Evolutionary conservation across 176 grass and related monocot genomes (phyloP), one percentile per base, ranked within the genome.

Genomic region (Urochloa ruziziensis): DNA sequence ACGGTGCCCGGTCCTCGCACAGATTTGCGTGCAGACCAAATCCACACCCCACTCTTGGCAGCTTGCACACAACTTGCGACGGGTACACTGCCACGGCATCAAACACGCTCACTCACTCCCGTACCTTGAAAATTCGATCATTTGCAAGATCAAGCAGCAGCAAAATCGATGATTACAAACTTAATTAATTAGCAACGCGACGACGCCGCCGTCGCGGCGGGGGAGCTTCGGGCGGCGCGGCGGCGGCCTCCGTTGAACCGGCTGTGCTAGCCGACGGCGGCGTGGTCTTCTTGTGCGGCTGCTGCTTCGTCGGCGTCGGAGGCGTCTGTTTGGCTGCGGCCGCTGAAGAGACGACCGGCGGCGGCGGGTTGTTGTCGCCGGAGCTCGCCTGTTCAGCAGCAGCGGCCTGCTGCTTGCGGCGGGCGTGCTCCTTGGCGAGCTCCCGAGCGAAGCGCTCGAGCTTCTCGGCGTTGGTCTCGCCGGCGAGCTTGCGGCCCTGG

Each of bases 381-480:
- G 70, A 66, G 15, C 18, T 35, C 7, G 61, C 1, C 15, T 7
- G 0, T n/a, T n/a, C n/a, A n/a, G n/a, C n/a, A n/a, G n/a, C n/a
- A n/a, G n/a, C n/a, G n/a, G n/a, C n/a, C n/a, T 62, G 29, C 81
- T 88, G n/a, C 44, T 36, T 80, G 7, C 96, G 68, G 15, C 91
- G 83, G 24, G 78, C 89, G n/a, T 80, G 80, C 69, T 98, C 96
- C 67, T 78, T 91, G 53, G 86, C 69, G 7, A 98, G 70, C 76
- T 95, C 93, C 1, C 82, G 79, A 8, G 93, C 91, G 70, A 95
- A 90, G 54, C 91, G 64, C 82, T 98, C 93, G 21, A 98, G 71
- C 79, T 98, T 93, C 49, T 93, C 93, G 16, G 82, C 84, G 83
- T 98, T 98, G 29, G 88, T 98, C 80, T 93, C 93, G 78, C 86